phyloP scores from a whole-genome alignment of 1,139 yeast species.

The Blastobotrys aristatus region DNA sequence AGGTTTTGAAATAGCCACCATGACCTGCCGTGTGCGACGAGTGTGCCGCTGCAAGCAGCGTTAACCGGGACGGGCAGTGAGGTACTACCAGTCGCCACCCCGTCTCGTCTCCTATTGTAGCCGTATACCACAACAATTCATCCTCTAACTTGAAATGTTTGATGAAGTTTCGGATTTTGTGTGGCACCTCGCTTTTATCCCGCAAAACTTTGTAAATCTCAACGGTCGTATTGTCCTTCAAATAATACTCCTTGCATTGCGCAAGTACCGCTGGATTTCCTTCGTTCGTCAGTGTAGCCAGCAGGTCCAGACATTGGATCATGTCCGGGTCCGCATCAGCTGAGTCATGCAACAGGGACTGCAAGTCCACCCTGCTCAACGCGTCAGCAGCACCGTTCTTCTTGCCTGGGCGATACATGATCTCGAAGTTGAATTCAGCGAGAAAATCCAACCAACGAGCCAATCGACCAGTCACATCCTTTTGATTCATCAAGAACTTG shows the following conservation, averaged over 20 bases:
- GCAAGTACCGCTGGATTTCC: background rate
- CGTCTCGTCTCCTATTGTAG: background rate
- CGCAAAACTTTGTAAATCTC: background rate
- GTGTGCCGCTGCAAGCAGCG: background rate
- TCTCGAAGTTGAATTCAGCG: conserved; percentile 1
- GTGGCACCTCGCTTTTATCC: background rate
- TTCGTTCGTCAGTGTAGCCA: background rate
- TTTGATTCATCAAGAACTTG: background rate
- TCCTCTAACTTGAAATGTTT: background rate
- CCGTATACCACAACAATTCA: background rate
- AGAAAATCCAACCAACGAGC: conserved; percentile 5
- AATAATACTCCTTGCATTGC: too few species aligned
- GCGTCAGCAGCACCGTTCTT: conserved; percentile 6
- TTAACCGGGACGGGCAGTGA: background rate
- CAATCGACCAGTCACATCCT: background rate
- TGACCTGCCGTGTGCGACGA: background rate
- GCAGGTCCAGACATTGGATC: too few species aligned
- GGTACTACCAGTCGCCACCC: conserved; percentile 1
- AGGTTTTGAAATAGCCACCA: background rate
- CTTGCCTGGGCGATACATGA: background rate
- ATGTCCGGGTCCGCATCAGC: too few species aligned
- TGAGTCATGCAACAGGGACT: too few species aligned
- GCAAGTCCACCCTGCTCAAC: background rate
- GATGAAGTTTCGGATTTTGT: too few species aligned
- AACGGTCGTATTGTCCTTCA: background rate